Conservation (phyloP, 345 rosid genomes). For the Murraya koenigii region DNA sequence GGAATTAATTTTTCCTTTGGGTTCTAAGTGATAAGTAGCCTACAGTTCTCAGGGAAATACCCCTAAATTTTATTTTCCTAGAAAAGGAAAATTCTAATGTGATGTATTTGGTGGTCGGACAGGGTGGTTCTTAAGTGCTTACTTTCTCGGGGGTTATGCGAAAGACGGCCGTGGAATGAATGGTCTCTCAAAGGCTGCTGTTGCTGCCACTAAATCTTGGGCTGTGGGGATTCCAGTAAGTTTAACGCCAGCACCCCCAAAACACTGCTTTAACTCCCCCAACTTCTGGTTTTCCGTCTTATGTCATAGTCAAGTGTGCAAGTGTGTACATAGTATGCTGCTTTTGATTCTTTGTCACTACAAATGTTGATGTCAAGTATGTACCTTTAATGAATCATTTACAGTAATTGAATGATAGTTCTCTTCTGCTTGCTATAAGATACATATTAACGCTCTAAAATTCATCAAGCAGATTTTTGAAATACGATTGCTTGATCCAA, state of each 20-base stretch:
- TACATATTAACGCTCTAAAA: neutral
- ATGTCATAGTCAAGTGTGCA: too few species aligned
- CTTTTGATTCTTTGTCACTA: neutral
- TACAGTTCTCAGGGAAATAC: neutral
- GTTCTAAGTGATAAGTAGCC: neutral
- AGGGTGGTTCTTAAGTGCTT: slow-evolving; percentile 96
- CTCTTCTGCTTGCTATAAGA: neutral
- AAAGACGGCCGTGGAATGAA: slow-evolving; percentile 87
- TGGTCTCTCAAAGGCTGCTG: slow-evolving; percentile 61
- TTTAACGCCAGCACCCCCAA: neutral
- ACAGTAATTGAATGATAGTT: neutral
- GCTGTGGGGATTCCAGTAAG: slow-evolving; percentile 76
- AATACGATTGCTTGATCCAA: too few species aligned
- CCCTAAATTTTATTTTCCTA: neutral
- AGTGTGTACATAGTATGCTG: neutral
- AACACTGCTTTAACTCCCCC: too few species aligned
- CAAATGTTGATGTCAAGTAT: neutral
- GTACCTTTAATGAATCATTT: neutral
- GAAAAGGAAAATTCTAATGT: neutral
- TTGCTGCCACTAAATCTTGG: slow-evolving; percentile 88
- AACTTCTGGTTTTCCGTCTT: neutral
- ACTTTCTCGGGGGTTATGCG: slow-evolving; percentile 83
- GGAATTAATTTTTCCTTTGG: neutral
- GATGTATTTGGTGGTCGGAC: slow-evolving; percentile 10
- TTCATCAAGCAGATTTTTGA: neutral